Conservation (phyloP, 208 protist species). For the Leishmania lainsoni region DNA sequence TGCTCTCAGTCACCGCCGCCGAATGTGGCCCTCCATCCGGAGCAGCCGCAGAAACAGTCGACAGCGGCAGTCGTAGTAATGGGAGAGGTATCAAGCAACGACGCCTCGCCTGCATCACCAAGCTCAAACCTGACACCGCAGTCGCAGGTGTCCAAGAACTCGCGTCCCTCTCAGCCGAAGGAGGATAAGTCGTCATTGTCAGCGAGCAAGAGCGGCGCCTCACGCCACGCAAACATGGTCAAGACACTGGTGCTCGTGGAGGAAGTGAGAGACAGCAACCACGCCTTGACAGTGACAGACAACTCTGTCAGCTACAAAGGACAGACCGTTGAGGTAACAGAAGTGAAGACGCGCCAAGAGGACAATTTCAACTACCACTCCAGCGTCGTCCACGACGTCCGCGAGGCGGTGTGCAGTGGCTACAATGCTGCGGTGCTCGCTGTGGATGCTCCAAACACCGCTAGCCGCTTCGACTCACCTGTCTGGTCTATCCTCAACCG, state of each 20-base stretch:
- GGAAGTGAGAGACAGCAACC: conserved; percentile 40
- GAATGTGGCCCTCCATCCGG: not conserved
- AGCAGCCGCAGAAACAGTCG: not conserved
- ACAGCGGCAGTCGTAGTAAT: not conserved
- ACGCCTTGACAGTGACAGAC: conserved; percentile 34
- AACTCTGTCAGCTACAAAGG: conserved; percentile 42
- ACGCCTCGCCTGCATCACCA: conserved; percentile 4
- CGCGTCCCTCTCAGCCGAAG: not conserved
- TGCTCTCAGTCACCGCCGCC: not conserved
- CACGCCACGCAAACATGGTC: conserved; percentile 44
- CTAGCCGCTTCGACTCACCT: conserved; percentile 56
- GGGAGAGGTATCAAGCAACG: not conserved
- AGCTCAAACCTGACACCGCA: not conserved
- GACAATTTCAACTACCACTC: conserved; percentile 65
- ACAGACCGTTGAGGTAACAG: conserved; percentile 41
- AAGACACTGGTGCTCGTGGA: conserved; percentile 73
- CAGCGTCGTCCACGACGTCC: conserved; percentile 52
- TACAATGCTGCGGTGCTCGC: conserved; percentile 73
- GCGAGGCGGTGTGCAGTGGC: conserved; percentile 56
- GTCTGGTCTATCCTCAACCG: conserved; percentile 73
- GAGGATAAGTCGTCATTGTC: conserved; percentile 6
- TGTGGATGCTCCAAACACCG: conserved; percentile 61
- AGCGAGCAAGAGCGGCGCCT: not conserved
- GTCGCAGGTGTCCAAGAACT: conserved; percentile 4
- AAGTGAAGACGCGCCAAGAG: conserved; percentile 57